Conservation (phyloP, 2,329 filamentous ascomycete genomes). For the Fusarium miscanthi region DNA sequence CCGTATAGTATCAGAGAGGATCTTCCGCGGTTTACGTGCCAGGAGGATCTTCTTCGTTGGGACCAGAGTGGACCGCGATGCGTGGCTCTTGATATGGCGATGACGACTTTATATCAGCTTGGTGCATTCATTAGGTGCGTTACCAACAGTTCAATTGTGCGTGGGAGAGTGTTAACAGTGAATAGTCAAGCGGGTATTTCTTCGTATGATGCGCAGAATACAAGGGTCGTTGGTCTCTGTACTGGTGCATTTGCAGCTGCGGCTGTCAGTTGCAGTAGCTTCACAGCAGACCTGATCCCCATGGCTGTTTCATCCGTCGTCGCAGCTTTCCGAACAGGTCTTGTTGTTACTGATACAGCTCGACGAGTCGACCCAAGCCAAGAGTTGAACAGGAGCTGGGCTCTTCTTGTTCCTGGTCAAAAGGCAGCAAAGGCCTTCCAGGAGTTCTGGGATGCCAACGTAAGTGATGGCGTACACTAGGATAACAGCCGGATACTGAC, state of each 20-base stretch:
- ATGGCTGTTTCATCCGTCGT: constrained; percentile 30
- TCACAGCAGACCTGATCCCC: constrained; percentile 28
- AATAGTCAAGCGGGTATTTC: constrained; percentile 17
- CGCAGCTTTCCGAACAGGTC: constrained; percentile 30
- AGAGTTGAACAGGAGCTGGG: constrained; percentile 31
- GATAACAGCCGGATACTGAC: neutral
- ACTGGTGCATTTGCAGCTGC: constrained; percentile 38
- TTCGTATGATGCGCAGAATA: constrained; percentile 30
- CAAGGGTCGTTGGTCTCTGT: constrained; percentile 35
- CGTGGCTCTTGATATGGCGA: constrained; percentile 36
- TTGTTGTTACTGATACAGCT: constrained; percentile 29
- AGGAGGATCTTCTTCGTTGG: constrained; percentile 33
- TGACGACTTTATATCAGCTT: constrained; percentile 38
- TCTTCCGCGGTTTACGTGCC: constrained; percentile 32
- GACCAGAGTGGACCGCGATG: constrained; percentile 33
- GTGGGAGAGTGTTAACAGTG: accelerated
- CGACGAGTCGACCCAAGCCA: constrained; percentile 11
- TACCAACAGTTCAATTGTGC: accelerated
- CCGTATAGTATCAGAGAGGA: constrained; percentile 28
- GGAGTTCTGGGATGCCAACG: constrained; percentile 1
- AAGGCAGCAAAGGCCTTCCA: constrained; percentile 6
- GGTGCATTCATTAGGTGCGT: constrained; percentile 33
- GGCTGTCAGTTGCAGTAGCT: constrained; percentile 36
- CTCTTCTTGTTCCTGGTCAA: constrained; percentile 27
- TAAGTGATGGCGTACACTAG: neutral